Base-by-base conservation (phyloP, 768 basidiomycete species). In the Lactarius hatsudake region DNA sequence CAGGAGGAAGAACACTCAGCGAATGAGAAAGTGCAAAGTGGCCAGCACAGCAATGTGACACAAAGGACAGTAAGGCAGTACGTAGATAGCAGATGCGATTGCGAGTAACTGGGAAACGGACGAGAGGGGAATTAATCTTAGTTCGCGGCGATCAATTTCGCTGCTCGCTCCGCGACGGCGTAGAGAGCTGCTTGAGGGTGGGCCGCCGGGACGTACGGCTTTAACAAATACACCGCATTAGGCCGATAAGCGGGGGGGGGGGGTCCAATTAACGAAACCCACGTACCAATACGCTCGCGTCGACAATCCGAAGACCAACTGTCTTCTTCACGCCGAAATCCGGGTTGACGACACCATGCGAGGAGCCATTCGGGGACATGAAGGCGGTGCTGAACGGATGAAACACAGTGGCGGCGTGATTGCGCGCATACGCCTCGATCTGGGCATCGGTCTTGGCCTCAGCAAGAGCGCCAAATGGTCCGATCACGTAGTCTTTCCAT, bases 271-370 rank as follows among this genome's bases (percentile, higher is more conserved):
- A 30, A 23, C 5, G 48, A 51, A 51, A 26, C 23, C 23, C 30
- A 59, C 68, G 48, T 53, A 70, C 69, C 63, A 73, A 60, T 28
- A 67, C 58, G 32, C 67, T 69, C 23, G 72, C 70, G 59, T 77
- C 77, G 65, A 75, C 72, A 42, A 80, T 78, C 56, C 82, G 74
- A 36, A 85, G 71, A 64, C 81, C 80, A 38, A 64, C 59, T 18
- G 80, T 75, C 20, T 82, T 83, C 68, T 84, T 79, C 1, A 85
- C 82, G 15, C 73, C 69, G 26, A 81, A 71, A 51, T 78, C 72
- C 40, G 76, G 74, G 69, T 81, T 79, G 59, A 84, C 81, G 7
- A 83, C 82, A 48, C 83, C 83, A 34, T 63, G 34, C 34, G 43
- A 54, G 20, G 68, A 67, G 12, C 69, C 72, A 28, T 72, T 71